Evolutionary conservation across 305 asterid species (phyloP).

Genomic region (Fraxinus platypoda): DNA sequence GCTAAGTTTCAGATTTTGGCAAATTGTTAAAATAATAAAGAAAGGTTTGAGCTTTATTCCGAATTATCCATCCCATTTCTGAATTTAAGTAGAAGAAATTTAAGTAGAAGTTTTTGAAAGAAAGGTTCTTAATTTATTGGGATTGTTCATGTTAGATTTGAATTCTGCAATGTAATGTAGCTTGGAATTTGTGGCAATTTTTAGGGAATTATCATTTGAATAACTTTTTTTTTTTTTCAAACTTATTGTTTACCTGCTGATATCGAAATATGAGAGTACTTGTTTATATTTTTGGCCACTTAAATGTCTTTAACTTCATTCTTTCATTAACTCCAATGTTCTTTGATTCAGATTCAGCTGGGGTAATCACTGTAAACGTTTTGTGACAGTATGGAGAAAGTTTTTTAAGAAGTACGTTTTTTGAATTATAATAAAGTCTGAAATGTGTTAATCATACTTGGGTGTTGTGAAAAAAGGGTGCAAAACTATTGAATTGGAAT

Average conservation of each 20-base stretch:
- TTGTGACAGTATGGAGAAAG: conserved; percentile 6
- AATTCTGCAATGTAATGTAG: not conserved
- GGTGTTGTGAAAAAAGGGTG: conserved; percentile 16
- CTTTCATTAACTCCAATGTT: conserved; percentile 11
- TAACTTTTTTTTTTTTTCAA: not conserved
- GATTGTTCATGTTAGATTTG: conserved; percentile 1
- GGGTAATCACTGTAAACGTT: not conserved
- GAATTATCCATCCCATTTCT: conserved; percentile 1
- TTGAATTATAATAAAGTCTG: conserved; percentile 12
- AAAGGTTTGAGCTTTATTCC: conserved; percentile 7
- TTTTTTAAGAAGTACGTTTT: not conserved
- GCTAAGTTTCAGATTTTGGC: conserved; percentile 1
- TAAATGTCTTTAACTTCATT: not conserved
- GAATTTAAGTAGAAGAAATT: conserved; percentile 12
- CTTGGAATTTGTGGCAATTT: not conserved
- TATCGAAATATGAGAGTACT: not conserved
- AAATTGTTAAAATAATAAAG: conserved; percentile 7
- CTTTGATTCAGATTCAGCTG: conserved; percentile 26
- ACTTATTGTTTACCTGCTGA: not conserved
- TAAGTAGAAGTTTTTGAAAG: conserved; percentile 9
- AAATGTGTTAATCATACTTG: conserved; percentile 6
- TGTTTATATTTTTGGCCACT: not conserved
- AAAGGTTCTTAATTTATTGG: conserved; percentile 10
- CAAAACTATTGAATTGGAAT: not conserved
- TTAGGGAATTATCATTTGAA: not conserved